Evolutionary conservation across 331 rosid species (phyloP).

Genomic region (Acacia concinna): DNA sequence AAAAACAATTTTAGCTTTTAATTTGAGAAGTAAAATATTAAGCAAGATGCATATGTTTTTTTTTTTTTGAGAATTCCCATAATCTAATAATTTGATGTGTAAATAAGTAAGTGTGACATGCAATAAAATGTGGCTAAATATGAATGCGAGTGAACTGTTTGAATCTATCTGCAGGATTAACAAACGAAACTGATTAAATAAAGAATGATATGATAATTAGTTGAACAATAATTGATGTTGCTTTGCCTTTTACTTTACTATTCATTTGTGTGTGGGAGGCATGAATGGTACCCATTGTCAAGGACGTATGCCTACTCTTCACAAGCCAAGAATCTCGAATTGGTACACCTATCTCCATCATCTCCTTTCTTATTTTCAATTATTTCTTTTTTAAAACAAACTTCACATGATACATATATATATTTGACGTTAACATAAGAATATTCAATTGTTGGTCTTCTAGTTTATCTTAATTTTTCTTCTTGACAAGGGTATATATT

Average conservation of each 20-base stretch:
- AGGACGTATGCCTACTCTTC: not conserved
- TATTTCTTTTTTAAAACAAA: not conserved
- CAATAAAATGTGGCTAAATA: too few relatives aligned
- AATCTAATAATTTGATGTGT: too few relatives aligned
- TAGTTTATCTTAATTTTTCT: too few relatives aligned
- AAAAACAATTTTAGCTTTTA: too few relatives aligned
- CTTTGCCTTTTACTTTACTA: conserved; percentile 34
- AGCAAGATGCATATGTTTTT: too few relatives aligned
- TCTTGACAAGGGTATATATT: fast-evolving
- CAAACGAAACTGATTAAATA: not conserved
- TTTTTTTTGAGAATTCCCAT: too few relatives aligned
- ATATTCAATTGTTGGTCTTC: too few relatives aligned
- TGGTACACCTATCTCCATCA: not conserved
- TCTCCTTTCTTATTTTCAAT: not conserved
- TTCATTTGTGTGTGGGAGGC: conserved; percentile 9
- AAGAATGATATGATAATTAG: conserved; percentile 19
- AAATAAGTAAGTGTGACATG: not conserved
- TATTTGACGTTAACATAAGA: too few relatives aligned
- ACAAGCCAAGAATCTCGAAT: not conserved
- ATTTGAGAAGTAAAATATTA: too few relatives aligned
- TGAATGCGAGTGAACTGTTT: not conserved
- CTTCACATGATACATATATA: not conserved
- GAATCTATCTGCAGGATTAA: not conserved
- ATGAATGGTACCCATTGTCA: conserved; percentile 30
- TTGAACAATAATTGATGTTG: conserved; percentile 30